A percentile compares a stretch with the other conserved stretches of the same genome.
Evolutionary conservation across 257 asterid genomes (phyloP).

Genomic region (Euphrasia confusa): DNA sequence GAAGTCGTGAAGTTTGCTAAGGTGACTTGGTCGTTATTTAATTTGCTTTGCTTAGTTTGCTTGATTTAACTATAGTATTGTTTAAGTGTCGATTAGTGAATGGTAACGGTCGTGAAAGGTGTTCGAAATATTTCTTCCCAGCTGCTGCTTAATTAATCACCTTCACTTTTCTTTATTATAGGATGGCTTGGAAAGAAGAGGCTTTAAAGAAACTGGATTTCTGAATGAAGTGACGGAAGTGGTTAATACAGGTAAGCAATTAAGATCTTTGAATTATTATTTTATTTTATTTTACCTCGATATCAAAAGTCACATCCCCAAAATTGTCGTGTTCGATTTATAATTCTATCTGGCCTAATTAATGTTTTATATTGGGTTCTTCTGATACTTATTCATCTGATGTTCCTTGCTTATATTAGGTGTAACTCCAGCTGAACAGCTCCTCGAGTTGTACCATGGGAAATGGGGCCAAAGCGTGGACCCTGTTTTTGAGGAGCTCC

Average conservation of each 20-base stretch:
- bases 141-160: constrained; percentile 1
- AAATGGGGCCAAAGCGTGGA: constrained; percentile 83
- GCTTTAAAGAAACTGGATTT: constrained; percentile 88
- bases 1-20: constrained; percentile 79
- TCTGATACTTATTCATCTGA: background rate
- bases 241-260: constrained; percentile 62
- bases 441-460: constrained; percentile 79
- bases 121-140: constrained; percentile 3
- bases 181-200: constrained; percentile 98
- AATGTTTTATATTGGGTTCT: background rate
- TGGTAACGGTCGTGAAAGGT: background rate
- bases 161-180: constrained; percentile 29
- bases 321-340: constrained; percentile 3
- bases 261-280: background rate
- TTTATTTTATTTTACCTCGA: background rate
- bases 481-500: constrained; percentile 81
- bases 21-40: constrained; percentile 27
- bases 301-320: background rate
- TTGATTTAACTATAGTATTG: constrained; percentile 1
- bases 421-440: constrained; percentile 91
- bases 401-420: constrained; percentile 35
- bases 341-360: background rate
- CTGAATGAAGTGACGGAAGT: constrained; percentile 83
- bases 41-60: constrained; percentile 4
- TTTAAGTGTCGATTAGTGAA: background rate